Percentiles rank a stretch among this genome's conserved stretches.
These are phyloP conservation scores for Chaetomidium leptoderma DNA, from an alignment of 495 filamentous ascomycete genomes.

Conservation along the genomic window DNA sequence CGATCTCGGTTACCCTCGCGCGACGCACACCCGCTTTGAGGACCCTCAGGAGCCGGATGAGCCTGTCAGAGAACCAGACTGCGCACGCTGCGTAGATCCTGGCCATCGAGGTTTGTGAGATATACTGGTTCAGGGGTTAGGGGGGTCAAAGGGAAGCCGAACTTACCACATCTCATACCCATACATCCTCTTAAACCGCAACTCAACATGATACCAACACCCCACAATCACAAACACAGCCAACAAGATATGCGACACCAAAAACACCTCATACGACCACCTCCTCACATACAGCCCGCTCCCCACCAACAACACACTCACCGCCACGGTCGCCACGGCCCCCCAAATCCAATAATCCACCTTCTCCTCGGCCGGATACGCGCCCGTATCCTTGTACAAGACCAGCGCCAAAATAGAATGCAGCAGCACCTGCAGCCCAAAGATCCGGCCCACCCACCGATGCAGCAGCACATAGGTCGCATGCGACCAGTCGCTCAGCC, in stretches of 20 bases:
- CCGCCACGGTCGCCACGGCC: constrained; percentile 34
- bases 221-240: constrained; percentile 38
- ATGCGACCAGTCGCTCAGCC: not conserved
- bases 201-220: constrained; percentile 41
- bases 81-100: not conserved
- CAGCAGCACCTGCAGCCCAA: constrained; percentile 33
- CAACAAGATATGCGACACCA: constrained; percentile 39
- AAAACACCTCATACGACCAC: constrained; percentile 41
- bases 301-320: constrained; percentile 20
- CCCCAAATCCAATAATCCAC: constrained; percentile 43
- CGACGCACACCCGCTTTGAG: not conserved
- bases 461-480: not conserved
- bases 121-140: not conserved
- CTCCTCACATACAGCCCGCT: constrained; percentile 32
- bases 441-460: not conserved
- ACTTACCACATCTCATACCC: not conserved
- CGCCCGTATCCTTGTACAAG: constrained; percentile 24
- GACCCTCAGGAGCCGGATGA: not conserved
- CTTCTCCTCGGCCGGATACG: constrained; percentile 23
- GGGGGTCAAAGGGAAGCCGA: not conserved
- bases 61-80: not conserved
- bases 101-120: not conserved
- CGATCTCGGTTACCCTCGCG: not conserved
- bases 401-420: constrained; percentile 33
- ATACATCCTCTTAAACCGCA: constrained; percentile 5